Conservation (phyloP, 2,329 filamentous ascomycete species). For the Curvularia spicifera region DNA sequence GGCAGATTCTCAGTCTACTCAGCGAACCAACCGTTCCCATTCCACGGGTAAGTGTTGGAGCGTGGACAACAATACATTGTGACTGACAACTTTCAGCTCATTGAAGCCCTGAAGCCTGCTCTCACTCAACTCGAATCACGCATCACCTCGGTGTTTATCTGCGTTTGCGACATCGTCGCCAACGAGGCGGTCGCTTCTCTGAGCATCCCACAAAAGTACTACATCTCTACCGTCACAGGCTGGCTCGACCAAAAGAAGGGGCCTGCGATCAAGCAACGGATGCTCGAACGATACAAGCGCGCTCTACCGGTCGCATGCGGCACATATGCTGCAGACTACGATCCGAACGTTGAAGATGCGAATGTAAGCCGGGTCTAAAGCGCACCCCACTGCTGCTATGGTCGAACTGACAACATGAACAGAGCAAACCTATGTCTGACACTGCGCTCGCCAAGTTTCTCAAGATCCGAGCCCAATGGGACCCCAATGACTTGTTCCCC, state of each 20-base stretch:
- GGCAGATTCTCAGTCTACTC: neutral
- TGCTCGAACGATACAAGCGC: slow-evolving; percentile 4
- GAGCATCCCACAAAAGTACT: slow-evolving; percentile 24
- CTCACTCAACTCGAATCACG: slow-evolving; percentile 13
- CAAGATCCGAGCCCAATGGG: slow-evolving; percentile 7
- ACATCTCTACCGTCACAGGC: slow-evolving; percentile 20
- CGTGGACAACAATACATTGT: neutral
- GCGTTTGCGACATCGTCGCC: slow-evolving; percentile 15
- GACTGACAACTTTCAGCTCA: slow-evolving; percentile 6
- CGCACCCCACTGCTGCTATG: neutral
- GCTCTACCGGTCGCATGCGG: slow-evolving; percentile 12
- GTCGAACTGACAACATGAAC: neutral
- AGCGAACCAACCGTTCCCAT: neutral
- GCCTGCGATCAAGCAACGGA: slow-evolving; percentile 9
- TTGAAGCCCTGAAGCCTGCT: slow-evolving; percentile 15
- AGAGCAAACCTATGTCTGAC: slow-evolving; percentile 4
- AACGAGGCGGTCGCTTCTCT: slow-evolving; percentile 18
- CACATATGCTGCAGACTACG: slow-evolving; percentile 21
- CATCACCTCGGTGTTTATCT: slow-evolving; percentile 14
- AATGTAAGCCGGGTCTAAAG: slow-evolving; percentile 1
- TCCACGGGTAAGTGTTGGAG: slow-evolving; percentile 3
- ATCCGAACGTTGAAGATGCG: slow-evolving; percentile 3
- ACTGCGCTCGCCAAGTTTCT: slow-evolving; percentile 5
- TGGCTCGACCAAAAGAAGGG: slow-evolving; percentile 16
- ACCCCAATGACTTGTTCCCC: slow-evolving; percentile 6